Evolutionary conservation across 352 stramenopile species (phyloP).

Genomic region (Pythium brassicae): DNA sequence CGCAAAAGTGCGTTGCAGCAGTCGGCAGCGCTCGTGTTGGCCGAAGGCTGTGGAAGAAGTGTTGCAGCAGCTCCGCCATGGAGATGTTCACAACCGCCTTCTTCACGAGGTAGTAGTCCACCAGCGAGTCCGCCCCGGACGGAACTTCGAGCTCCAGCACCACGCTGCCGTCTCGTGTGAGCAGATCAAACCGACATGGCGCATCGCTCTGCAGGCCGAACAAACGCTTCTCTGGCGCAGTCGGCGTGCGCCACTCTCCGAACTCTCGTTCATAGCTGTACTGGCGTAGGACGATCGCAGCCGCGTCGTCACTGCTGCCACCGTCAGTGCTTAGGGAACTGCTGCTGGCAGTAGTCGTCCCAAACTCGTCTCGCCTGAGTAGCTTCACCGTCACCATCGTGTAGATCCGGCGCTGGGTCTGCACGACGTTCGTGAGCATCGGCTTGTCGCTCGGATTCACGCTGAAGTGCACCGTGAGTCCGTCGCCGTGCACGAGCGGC

Average conservation of each 20-base stretch:
- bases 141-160: constrained; percentile 51
- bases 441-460: constrained; percentile 16
- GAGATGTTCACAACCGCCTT: constrained; percentile 31
- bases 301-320: neutral
- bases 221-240: constrained; percentile 27
- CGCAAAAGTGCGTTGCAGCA: neutral
- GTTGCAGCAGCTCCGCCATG: constrained; percentile 45
- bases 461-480: constrained; percentile 23
- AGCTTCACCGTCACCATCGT: constrained; percentile 47
- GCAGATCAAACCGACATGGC: constrained; percentile 41
- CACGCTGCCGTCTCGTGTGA: constrained; percentile 45
- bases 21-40: constrained; percentile 18
- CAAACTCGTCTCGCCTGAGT: constrained; percentile 22
- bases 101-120: constrained; percentile 66
- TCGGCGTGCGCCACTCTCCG: constrained; percentile 40
- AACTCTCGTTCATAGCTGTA: constrained; percentile 61
- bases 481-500: constrained; percentile 26
- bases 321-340: neutral
- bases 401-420: constrained; percentile 48
- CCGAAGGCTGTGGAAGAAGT: constrained; percentile 30
- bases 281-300: constrained; percentile 22
- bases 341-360: neutral
- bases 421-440: constrained; percentile 61
- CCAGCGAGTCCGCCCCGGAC: constrained; percentile 35
- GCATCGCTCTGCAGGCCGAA: constrained; percentile 19